Percentiles rank a stretch among this genome's conserved stretches.
Evolutionary conservation across 1,284 basidiomycete species (phyloP).

Genomic region (Microbotryum lychnidis-dioicae): DNA sequence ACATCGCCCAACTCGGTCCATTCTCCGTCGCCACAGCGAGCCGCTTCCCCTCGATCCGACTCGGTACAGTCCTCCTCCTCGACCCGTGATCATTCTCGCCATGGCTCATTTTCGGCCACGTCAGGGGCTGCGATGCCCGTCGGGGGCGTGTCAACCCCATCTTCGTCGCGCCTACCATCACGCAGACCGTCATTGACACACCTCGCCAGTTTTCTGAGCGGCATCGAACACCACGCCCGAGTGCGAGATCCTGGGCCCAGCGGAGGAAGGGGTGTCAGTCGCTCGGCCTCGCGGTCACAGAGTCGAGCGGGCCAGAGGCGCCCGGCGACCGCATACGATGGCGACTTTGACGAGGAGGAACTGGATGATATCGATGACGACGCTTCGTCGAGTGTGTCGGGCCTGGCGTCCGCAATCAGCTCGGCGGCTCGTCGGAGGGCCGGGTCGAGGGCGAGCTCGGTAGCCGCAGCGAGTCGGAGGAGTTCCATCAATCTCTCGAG

Average conservation of each 20-base stretch:
- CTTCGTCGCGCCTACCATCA: not conserved
- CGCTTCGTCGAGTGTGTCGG: not conserved
- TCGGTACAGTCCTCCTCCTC: not conserved
- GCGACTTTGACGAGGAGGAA: not conserved
- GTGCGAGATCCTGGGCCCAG: constrained; percentile 17
- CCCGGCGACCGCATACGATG: constrained; percentile 1
- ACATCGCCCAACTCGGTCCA: not conserved
- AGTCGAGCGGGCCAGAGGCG: constrained; percentile 1
- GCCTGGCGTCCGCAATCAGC: not conserved
- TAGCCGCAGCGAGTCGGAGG: constrained; percentile 4
- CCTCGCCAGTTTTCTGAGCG: constrained; percentile 25
- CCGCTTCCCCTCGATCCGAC: constrained; percentile 1
- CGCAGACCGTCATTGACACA: constrained; percentile 21
- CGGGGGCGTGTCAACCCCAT: not conserved
- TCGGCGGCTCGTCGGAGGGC: not conserved
- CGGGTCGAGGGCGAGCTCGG: constrained; percentile 19
- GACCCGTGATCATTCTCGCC: not conserved
- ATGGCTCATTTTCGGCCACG: not conserved
- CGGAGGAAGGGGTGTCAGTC: constrained; percentile 24
- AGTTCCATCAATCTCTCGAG: not conserved
- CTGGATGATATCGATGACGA: constrained; percentile 8
- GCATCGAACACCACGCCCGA: constrained; percentile 29
- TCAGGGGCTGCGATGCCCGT: not conserved
- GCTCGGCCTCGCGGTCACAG: constrained; percentile 8
- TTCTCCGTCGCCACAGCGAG: constrained; percentile 7